Evolutionary conservation across 345 rosid species (phyloP).

Genomic region (sweet orange (Citrus sinensis)): DVS_A1.0 CM039163.1:236501-237000

Average conservation of each 20-base stretch:
- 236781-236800: not conserved
- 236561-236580: too few relatives aligned
- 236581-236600: too few relatives aligned
- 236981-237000: not conserved
- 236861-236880: not conserved
- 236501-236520: too few relatives aligned
- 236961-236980: slow-evolving; percentile 1
- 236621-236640: not conserved
- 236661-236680: not conserved
- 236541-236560: too few relatives aligned
- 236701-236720: slow-evolving; percentile 17
- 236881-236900: not conserved
- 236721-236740: not conserved
- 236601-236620: too few relatives aligned
- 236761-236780: not conserved
- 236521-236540: too few relatives aligned
- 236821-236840: not conserved
- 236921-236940: not conserved
- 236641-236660: not conserved
- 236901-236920: not conserved
- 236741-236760: not conserved
- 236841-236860: not conserved
- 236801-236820: not conserved
- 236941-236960: not conserved
- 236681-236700: not conserved